Conservation (phyloP, 257 asterid genomes). For the Linaria vulgaris region DNA sequence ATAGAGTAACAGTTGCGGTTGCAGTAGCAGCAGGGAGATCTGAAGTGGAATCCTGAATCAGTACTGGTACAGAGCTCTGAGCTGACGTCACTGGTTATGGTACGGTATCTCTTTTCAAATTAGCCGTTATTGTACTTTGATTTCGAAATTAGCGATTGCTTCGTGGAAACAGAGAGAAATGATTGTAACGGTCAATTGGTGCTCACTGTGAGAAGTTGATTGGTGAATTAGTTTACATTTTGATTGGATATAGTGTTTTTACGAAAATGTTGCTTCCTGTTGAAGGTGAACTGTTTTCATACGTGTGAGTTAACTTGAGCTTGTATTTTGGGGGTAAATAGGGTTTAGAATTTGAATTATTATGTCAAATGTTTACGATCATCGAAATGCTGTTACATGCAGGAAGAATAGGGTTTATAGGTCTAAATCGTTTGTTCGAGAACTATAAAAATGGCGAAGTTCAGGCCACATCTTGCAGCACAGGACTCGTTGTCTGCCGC, state of each 20-base stretch:
- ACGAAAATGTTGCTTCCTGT: not conserved
- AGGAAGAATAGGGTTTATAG: constrained; percentile 35
- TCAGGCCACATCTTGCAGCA: constrained; percentile 63
- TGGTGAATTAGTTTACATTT: not conserved
- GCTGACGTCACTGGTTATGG: no score
- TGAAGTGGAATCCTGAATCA: constrained; percentile 27
- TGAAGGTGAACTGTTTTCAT: constrained; percentile 2
- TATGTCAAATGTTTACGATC: not conserved
- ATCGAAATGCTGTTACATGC: constrained; percentile 25
- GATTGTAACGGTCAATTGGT: constrained; percentile 6
- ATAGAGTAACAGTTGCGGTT: constrained; percentile 15
- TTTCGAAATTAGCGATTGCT: constrained; percentile 16
- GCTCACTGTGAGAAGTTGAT: constrained; percentile 17
- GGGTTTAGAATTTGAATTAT: constrained; percentile 22
- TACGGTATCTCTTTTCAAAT: constrained; percentile 9
- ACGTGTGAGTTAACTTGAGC: constrained; percentile 15
- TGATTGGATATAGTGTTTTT: constrained; percentile 2
- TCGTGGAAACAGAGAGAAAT: not conserved
- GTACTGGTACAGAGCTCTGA: not conserved
- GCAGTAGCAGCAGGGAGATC: constrained; percentile 37
- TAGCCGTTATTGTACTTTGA: not conserved
- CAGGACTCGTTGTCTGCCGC: constrained; percentile 68
- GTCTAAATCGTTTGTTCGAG: constrained; percentile 29
- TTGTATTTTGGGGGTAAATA: constrained; percentile 8
- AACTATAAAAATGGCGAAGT: constrained; percentile 60